A percentile compares a stretch with the other conserved stretches of the same genome.
These are phyloP conservation scores for Eustoma russellianum DNA, from an alignment of 257 asterid species.

Conservation along the genomic window DNA sequence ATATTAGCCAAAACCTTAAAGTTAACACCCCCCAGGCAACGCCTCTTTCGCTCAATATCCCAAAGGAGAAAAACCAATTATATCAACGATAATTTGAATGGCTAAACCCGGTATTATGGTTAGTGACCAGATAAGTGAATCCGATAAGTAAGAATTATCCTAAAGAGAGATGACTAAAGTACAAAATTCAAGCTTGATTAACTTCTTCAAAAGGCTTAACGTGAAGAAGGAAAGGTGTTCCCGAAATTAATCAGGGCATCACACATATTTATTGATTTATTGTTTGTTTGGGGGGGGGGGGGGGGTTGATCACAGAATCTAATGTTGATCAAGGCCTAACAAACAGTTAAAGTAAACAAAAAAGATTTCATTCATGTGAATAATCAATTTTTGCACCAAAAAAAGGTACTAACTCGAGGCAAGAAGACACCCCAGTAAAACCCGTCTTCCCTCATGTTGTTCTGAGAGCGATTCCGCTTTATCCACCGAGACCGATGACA, in stretches of 20 bases:
- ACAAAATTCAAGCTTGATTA: too few relatives aligned
- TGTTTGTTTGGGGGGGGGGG: too few relatives aligned
- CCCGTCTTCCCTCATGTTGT: slow-evolving; percentile 58
- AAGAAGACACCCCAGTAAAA: slow-evolving; percentile 54
- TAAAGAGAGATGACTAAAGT: too few relatives aligned
- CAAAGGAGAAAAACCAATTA: neutral
- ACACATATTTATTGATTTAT: too few relatives aligned
- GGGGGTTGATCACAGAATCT: too few relatives aligned
- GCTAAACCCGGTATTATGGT: neutral
- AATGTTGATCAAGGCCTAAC: too few relatives aligned
- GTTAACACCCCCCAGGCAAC: neutral
- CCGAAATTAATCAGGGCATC: too few relatives aligned
- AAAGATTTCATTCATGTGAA: neutral
- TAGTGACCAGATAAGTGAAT: neutral
- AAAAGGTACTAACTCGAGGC: slow-evolving; percentile 40
- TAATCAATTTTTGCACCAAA: neutral
- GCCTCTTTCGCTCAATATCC: neutral
- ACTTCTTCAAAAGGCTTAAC: too few relatives aligned
- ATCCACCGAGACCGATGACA: slow-evolving; percentile 20
- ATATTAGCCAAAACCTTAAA: neutral
- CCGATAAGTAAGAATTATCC: neutral
- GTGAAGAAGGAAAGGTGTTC: too few relatives aligned
- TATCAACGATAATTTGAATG: neutral
- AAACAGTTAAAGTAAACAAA: too few relatives aligned
- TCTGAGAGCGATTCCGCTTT: slow-evolving; percentile 7